Conservation (phyloP, 176 grass and related monocot species). For the Saccharum spontaneum region DNA sequence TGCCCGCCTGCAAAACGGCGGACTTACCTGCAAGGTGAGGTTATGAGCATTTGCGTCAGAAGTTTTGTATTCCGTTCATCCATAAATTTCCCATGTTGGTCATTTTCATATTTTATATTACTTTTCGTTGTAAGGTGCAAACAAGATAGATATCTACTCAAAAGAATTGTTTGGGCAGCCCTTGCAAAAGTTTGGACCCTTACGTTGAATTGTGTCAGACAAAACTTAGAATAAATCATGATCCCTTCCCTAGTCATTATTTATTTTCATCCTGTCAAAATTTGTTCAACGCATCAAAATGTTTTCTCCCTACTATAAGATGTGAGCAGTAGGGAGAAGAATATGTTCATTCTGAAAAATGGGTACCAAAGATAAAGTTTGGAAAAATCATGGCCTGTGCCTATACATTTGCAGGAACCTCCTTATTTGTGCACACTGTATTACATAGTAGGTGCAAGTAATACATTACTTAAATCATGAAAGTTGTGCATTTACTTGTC, state of each 20-base stretch:
- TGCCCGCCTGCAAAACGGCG: slow-evolving; percentile 58
- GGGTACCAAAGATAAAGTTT: neutral
- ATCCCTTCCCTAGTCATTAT: neutral
- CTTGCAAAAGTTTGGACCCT: neutral
- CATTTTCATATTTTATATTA: neutral
- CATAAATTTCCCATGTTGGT: neutral
- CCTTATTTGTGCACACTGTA: neutral
- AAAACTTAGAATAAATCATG: neutral
- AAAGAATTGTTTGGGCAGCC: neutral
- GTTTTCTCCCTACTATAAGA: neutral
- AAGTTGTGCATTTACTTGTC: neutral
- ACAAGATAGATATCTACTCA: neutral
- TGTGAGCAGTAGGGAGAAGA: neutral
- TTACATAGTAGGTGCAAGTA: neutral
- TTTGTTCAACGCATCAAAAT: neutral
- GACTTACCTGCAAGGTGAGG: slow-evolving; percentile 88
- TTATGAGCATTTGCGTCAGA: neutral
- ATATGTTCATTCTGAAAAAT: neutral
- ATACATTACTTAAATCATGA: neutral
- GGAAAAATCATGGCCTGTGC: neutral
- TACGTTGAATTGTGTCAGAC: neutral
- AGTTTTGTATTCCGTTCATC: neutral
- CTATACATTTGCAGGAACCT: neutral
- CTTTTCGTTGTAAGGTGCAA: neutral
- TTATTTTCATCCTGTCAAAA: neutral